Base-by-base conservation (phyloP, 495 filamentous ascomycete genomes). In the Entonaema liquescens region DNA sequence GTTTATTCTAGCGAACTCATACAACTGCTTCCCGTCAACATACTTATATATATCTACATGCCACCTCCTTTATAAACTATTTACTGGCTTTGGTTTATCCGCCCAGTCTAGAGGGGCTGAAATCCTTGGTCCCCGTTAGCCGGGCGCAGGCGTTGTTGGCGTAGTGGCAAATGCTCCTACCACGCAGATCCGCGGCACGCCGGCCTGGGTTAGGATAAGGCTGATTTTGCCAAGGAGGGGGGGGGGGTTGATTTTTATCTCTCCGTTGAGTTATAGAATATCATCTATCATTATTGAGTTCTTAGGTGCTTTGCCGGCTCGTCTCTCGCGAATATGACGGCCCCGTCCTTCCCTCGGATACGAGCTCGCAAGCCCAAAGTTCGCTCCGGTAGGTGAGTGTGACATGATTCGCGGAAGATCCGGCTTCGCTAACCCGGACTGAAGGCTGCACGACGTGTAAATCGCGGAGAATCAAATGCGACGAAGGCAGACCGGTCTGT, bases 401-500 rank as follows among this genome's bases (percentile, higher is more conserved):
- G 13, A 0, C 3, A 7, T 23, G 8, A 26, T 7, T 11, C 13
- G n/a, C 2, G 13, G 5, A 17, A 12, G 56, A 61, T 28, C 36
- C 4, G 25, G 6, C 5, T 62, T 31, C 38, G n/a, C 49, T 69
- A 35, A 69, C 66, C 2, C 5, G 8, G 1, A 9, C 19, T 11
- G 25, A 79, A 49, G 85, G 84, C 13, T 87, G 85, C 68, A 83
- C 81, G 80, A 87, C 83, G 17, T 88, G 86, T 68, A 80, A 85
- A 12, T 77, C 86, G 12, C 78, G 85, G 23, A 81, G 82, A 60
- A 85, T 87, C 53, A 86, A 85, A 70, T 88, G 86, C 74, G 86
- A 87, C 59, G 82, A 85, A 73, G 67, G 44, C 5, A 79, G 76
- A 0, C 85, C 86, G n/a, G 52, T 77, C 5, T 88, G 85, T 74